These are phyloP conservation scores for Carex arenaria DNA, from an alignment of 202 grass and related monocot species.

Conservation along the genomic window DNA sequence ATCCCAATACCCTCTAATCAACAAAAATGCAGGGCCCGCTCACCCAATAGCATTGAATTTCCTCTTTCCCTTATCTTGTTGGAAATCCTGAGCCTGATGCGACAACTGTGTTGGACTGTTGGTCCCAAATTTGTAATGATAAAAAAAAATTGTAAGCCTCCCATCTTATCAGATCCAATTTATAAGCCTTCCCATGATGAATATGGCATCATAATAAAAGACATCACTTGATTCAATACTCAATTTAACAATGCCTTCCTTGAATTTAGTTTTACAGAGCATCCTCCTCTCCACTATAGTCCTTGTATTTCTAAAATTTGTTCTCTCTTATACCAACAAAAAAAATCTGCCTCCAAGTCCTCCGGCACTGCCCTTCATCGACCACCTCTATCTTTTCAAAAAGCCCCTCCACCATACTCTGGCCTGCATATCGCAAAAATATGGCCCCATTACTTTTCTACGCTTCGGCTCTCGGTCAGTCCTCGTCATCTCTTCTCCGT, in stretches of 20 bases:
- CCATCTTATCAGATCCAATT: no score
- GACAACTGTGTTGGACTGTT: no score
- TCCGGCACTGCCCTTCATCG: slow-evolving; percentile 30
- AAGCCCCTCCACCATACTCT: slow-evolving; percentile 45
- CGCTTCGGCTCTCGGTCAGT: slow-evolving; percentile 30
- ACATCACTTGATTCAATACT: no score
- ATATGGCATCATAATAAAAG: no score
- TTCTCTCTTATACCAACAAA: slow-evolving; percentile 3
- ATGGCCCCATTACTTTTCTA: slow-evolving; percentile 28
- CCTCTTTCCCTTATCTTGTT: no score
- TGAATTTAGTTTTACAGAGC: not conserved
- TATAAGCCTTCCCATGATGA: no score
- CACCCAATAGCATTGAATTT: no score
- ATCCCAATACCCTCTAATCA: no score
- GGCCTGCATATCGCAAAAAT: slow-evolving; percentile 13
- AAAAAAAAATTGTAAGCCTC: no score
- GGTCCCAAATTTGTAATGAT: no score
- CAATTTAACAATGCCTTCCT: not conserved
- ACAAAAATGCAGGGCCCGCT: no score
- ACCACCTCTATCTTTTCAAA: slow-evolving; percentile 48
- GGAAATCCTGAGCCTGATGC: no score
- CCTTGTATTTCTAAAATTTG: slow-evolving; percentile 13
- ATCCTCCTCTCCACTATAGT: not conserved
- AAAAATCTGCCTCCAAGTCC: slow-evolving; percentile 28
- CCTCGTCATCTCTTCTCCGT: slow-evolving; percentile 39